Evolutionary conservation across 129 eudicot genomes (phyloP).

Genomic region (Sambucus nigra): DNA sequence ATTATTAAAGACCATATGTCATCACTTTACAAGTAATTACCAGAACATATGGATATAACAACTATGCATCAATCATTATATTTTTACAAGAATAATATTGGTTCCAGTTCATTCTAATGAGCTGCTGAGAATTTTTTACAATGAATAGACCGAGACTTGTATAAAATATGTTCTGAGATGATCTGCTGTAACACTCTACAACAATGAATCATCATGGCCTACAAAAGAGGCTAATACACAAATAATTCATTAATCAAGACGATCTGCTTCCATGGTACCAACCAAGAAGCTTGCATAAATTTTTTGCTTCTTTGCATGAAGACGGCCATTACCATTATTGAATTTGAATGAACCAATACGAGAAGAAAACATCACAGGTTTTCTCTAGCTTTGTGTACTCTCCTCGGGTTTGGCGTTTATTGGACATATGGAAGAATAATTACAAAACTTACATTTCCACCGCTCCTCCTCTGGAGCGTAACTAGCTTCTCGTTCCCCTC

Average conservation of each 20-base stretch:
- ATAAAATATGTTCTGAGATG: neutral
- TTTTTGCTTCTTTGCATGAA: neutral
- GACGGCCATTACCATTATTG: constrained; percentile 1
- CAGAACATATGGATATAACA: neutral
- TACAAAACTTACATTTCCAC: constrained; percentile 69
- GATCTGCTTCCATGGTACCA: no score
- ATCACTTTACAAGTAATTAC: no score
- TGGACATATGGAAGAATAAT: constrained; percentile 41
- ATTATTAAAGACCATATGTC: no score
- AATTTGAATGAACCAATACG: neutral
- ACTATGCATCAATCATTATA: neutral
- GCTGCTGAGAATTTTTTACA: neutral
- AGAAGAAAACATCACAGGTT: neutral
- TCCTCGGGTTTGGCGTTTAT: constrained; percentile 16
- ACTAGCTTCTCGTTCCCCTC: constrained; percentile 59
- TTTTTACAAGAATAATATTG: neutral
- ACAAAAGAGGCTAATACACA: neutral
- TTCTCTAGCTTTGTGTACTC: constrained; percentile 4
- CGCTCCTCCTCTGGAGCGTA: constrained; percentile 49
- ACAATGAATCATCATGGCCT: constrained; percentile 11
- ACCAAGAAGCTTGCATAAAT: neutral
- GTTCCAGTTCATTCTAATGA: neutral
- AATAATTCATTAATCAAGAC: no score
- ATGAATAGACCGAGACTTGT: neutral
- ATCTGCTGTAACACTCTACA: neutral